Conservation (phyloP, 2,329 filamentous ascomycete species). For the Paraconiothyrium brasiliense region DNA sequence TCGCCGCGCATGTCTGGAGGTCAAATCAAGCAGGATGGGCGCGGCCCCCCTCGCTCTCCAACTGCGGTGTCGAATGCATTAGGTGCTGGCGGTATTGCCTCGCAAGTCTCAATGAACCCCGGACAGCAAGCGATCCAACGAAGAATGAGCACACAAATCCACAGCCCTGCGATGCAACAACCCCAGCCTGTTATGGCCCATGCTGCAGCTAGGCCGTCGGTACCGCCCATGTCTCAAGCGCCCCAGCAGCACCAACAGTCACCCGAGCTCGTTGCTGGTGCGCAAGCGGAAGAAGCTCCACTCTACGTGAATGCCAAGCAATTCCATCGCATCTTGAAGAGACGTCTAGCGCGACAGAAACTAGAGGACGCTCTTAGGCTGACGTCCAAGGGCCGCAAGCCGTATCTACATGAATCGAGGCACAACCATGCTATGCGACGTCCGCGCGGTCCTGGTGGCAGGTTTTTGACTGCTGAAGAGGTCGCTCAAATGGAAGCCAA, state of each 20-base stretch:
- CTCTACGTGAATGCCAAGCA: constrained; percentile 99
- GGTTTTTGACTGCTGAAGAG: constrained; percentile 96
- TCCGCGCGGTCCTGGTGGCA: constrained; percentile 89
- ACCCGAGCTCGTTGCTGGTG: constrained; percentile 77
- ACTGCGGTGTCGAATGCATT: constrained; percentile 72
- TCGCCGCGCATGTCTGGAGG: constrained; percentile 80
- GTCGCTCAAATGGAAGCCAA: constrained; percentile 81
- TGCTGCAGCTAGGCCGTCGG: constrained; percentile 62
- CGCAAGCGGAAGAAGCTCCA: constrained; percentile 83
- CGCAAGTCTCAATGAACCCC: constrained; percentile 52
- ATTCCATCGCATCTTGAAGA: constrained; percentile 95
- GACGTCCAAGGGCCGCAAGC: constrained; percentile 94
- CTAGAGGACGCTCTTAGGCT: constrained; percentile 91
- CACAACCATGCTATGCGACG: constrained; percentile 98
- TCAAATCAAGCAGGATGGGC: constrained; percentile 73
- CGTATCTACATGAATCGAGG: constrained; percentile 95
- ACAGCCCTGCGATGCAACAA: constrained; percentile 66
- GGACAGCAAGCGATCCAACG: constrained; percentile 47
- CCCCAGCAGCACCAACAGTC: constrained; percentile 77
- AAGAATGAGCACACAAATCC: constrained; percentile 54
- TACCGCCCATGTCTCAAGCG: constrained; percentile 62
- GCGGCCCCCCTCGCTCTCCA: constrained; percentile 78
- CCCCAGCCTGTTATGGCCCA: constrained; percentile 82
- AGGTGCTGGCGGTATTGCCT: constrained; percentile 50
- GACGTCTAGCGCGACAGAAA: constrained; percentile 89